Percentiles rank a stretch among this genome's conserved stretches.
Conservation (phyloP, 352 stramenopile genomes). For the Peronospora destructor region DNA sequence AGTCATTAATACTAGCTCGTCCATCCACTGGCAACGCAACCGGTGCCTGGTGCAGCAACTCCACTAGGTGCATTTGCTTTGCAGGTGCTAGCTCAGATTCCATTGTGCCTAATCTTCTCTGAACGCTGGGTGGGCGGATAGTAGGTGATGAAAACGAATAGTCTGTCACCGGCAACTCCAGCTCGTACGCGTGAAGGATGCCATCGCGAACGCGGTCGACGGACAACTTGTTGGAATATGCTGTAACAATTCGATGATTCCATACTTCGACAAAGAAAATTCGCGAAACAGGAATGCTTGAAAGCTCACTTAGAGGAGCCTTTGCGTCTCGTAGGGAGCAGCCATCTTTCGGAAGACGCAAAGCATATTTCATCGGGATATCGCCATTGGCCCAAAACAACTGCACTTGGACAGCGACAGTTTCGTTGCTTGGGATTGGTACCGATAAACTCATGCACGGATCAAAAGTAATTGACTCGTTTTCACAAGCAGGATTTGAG, state of each 20-base stretch:
- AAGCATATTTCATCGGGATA: conserved; percentile 71
- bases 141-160: conserved; percentile 66
- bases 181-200: conserved; percentile 83
- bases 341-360: conserved; percentile 43
- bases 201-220: conserved; percentile 48
- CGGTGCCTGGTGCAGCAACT: conserved; percentile 60
- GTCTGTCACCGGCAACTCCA: conserved; percentile 61
- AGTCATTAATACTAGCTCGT: conserved; percentile 21
- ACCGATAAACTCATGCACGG: conserved; percentile 87
- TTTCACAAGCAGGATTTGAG: conserved; percentile 56
- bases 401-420: conserved; percentile 45
- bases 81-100: conserved; percentile 10
- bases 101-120: conserved; percentile 21
- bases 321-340: conserved; percentile 53
- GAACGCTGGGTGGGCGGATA: conserved; percentile 30
- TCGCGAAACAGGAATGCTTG: conserved; percentile 33
- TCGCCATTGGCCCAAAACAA: conserved; percentile 65
- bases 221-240: conserved; percentile 33
- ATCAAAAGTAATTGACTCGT: conserved; percentile 86
- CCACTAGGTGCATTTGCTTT: conserved; percentile 65
- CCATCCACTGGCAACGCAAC: conserved; percentile 49
- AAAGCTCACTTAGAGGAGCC: conserved; percentile 45
- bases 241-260: conserved; percentile 57
- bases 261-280: conserved; percentile 74
- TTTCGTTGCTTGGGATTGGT: conserved; percentile 74